These are phyloP conservation scores for Zea luxurians DNA, from an alignment of 176 grass and related monocot genomes.

Conservation along the genomic window DNA sequence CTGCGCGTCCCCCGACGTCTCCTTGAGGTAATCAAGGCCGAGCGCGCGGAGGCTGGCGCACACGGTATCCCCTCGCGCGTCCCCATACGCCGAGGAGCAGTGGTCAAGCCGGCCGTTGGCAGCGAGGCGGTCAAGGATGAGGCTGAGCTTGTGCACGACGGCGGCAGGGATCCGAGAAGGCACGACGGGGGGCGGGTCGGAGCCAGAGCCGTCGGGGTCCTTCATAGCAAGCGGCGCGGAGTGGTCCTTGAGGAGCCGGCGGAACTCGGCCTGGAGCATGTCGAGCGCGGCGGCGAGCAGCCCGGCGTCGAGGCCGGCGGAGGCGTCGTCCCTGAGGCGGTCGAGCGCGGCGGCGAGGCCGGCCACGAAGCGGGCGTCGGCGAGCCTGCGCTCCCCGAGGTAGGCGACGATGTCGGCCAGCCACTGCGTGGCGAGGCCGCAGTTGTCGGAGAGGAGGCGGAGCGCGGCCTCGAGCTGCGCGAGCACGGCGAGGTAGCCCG, in stretches of 20 bases:
- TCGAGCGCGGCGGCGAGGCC: conserved; percentile 41
- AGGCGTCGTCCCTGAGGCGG: conserved; percentile 27
- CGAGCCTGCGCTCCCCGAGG: conserved; percentile 56
- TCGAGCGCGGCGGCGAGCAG: conserved; percentile 62
- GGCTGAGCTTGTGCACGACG: conserved; percentile 53
- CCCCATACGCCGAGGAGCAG: conserved; percentile 36
- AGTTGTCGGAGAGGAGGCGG: conserved; percentile 71
- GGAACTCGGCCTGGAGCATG: conserved; percentile 71
- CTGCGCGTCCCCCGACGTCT: conserved; percentile 58
- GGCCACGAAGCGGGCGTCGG: conserved; percentile 58
- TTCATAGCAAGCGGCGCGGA: conserved; percentile 59
- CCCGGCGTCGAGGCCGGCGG: conserved; percentile 49
- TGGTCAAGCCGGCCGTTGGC: conserved; percentile 36
- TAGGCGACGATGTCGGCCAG: conserved; percentile 68
- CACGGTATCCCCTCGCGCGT: conserved; percentile 59
- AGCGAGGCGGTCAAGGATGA: conserved; percentile 64
- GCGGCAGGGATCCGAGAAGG: conserved; percentile 52
- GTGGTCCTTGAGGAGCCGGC: conserved; percentile 58
- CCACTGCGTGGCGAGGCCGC: conserved; percentile 79
- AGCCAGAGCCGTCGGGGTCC: not conserved
- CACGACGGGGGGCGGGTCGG: conserved; percentile 35
- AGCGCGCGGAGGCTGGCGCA: conserved; percentile 61
- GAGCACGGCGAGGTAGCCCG: conserved; percentile 63
- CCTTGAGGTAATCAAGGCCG: conserved; percentile 56
- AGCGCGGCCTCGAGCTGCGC: conserved; percentile 81